These are phyloP conservation scores for Crithidia acanthocephali DNA, from an alignment of 208 protist species.

Conservation along the genomic window DNA sequence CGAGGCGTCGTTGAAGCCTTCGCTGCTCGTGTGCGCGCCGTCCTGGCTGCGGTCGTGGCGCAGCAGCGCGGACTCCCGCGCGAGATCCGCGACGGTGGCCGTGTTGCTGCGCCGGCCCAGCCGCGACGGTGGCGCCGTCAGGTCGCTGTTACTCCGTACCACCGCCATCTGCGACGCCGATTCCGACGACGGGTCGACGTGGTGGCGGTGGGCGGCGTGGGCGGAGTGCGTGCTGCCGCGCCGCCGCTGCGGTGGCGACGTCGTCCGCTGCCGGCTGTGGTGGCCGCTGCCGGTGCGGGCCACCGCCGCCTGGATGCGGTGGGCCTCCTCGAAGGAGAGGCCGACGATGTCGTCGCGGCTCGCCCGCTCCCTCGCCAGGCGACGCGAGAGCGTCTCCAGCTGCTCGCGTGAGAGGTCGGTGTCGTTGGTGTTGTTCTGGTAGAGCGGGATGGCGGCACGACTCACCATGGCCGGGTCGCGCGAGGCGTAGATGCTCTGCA, in stretches of 20 bases:
- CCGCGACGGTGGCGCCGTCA: neutral
- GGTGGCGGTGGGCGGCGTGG: neutral
- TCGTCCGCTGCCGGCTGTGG: neutral
- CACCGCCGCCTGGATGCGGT: slow-evolving; percentile 23
- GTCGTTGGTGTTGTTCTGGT: slow-evolving; percentile 41
- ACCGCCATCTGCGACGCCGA: neutral
- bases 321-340: slow-evolving; percentile 43
- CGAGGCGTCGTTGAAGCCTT: neutral
- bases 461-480: slow-evolving; percentile 32
- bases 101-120: slow-evolving; percentile 10
- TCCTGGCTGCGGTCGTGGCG: neutral
- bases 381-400: slow-evolving; percentile 34
- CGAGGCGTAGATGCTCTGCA: slow-evolving; percentile 42
- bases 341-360: slow-evolving; percentile 58
- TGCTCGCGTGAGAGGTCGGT: slow-evolving; percentile 36
- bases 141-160: neutral
- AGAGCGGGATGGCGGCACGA: slow-evolving; percentile 50
- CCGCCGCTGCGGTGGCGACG: neutral
- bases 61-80: neutral
- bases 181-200: slow-evolving; percentile 7
- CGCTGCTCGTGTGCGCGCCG: neutral
- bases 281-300: slow-evolving; percentile 3
- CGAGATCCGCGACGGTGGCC: neutral
- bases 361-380: slow-evolving; percentile 38
- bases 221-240: slow-evolving; percentile 8